Base-by-base conservation (phyloP, 108 stramenopile species). In the Schizochytrium sp. region DNA sequence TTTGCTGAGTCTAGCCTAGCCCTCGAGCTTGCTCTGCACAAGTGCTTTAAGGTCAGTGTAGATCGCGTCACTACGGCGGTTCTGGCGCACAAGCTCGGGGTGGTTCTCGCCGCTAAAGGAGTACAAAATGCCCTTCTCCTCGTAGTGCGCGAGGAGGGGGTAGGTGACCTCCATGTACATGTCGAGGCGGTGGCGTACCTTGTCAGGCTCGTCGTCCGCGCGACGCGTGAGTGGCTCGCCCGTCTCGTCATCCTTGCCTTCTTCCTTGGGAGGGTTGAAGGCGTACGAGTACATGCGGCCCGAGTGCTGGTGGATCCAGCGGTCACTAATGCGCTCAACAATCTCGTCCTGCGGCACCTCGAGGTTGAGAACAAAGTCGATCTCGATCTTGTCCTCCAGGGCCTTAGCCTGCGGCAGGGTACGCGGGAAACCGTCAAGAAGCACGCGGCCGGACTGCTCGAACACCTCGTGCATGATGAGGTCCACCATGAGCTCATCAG, bases 351-450 rank as follows among this genome's bases (percentile, higher is more conserved):
- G 95, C 1, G 98, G 98, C 88, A 99, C 93, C 91, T 97, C 96
- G 23, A 99, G 92, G 92, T 97, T 96, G 57, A 99, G 93, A 14
- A 98, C 98, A 58, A 95, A 58, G 90, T 97, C 97, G 6, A 99
- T 95, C 72, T 94, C 91, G 44, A 97, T 90, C 51, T 91, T 91
- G 57, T 94, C 90, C 88, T 97, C 97, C 28, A 99, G 92, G 53
- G 96, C 95, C 60, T 91, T 55, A n/a, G 99, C 98, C 93, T 99
- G 99, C n/a, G 92, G 91, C 41, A 97, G 89, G 16, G 97, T 97
- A 51, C 98, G 92, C 16, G 98, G 98, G 92, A 99, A 99, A 43
- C 98, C 98, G 91, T 99, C 98, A 71, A 99, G 91, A 43, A 99
- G 93, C 10, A 98, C 89, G 16, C 76, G 76, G 5, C 95, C 95